phyloP scores from a whole-genome alignment of 1,139 yeast species.

The Scheffersomyces parashehatae region DNA sequence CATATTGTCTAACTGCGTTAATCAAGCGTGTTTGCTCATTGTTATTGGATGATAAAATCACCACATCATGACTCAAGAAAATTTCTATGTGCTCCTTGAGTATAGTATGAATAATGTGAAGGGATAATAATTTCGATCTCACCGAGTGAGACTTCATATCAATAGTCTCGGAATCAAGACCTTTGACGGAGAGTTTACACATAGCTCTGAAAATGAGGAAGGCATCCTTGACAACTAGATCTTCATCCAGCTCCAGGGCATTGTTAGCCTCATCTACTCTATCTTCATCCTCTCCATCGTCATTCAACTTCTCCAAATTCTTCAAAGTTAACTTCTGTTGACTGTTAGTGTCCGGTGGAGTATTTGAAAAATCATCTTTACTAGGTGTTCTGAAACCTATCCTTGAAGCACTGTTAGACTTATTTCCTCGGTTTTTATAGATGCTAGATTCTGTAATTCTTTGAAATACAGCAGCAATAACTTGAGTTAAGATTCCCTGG shows the following conservation, averaged over 20 bases:
- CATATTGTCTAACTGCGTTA: slow-evolving; percentile 80
- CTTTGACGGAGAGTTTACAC: slow-evolving; percentile 88
- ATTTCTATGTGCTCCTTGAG: slow-evolving; percentile 83
- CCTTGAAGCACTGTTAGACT: slow-evolving; percentile 21
- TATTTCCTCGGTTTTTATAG: slow-evolving; percentile 15
- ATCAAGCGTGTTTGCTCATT: slow-evolving; percentile 66
- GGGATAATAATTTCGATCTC: slow-evolving; percentile 83
- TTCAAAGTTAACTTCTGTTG: slow-evolving; percentile 53
- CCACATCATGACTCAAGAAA: slow-evolving; percentile 66
- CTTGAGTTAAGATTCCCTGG: slow-evolving; percentile 91
- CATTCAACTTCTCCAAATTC: slow-evolving; percentile 56
- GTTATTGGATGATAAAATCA: slow-evolving; percentile 56
- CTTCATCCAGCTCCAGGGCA: slow-evolving; percentile 55
- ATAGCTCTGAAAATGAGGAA: slow-evolving; percentile 89
- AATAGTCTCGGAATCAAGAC: slow-evolving; percentile 64
- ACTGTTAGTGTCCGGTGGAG: neutral
- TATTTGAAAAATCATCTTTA: slow-evolving; percentile 14
- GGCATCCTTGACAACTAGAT: slow-evolving; percentile 82
- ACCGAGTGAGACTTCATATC: slow-evolving; percentile 92
- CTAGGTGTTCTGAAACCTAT: slow-evolving; percentile 8
- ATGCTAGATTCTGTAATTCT: slow-evolving; percentile 50
- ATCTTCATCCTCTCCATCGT: slow-evolving; percentile 51
- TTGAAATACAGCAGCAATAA: slow-evolving; percentile 81
- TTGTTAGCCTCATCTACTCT: slow-evolving; percentile 50
- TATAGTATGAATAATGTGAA: slow-evolving; percentile 85